phyloP scores from a whole-genome alignment of 371 early-diverging fungal genomes.

The Saksenaea vasiformis region DNA sequence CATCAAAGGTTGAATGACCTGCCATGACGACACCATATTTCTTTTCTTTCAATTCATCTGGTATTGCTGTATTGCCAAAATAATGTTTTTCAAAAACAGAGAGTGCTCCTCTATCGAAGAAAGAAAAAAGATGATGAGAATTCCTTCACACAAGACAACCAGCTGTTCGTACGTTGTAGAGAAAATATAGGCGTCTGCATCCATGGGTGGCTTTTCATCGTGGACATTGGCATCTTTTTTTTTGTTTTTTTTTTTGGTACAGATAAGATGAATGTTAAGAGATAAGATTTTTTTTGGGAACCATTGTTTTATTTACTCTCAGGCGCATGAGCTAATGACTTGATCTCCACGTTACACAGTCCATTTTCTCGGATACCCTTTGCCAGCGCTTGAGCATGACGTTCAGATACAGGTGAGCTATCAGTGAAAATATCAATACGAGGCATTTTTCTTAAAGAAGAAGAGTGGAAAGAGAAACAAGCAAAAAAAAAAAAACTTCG shows the following conservation, averaged over 20 bases:
- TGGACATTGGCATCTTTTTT: neutral
- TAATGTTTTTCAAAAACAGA: constrained; percentile 32
- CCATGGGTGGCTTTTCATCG: constrained; percentile 9
- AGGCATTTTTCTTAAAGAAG: neutral
- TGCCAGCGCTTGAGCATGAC: constrained; percentile 16
- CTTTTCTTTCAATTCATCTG: constrained; percentile 17
- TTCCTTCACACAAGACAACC: neutral
- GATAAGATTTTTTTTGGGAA: neutral
- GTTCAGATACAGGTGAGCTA: constrained; percentile 18
- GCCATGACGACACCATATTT: constrained; percentile 21
- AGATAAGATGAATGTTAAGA: neutral
- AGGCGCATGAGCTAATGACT: constrained; percentile 17
- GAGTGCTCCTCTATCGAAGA: constrained; percentile 19
- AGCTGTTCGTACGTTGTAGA: constrained; percentile 24
- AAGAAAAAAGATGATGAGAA: neutral
- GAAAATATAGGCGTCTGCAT: constrained; percentile 24
- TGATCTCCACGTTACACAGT: constrained; percentile 18
- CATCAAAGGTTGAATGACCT: constrained; percentile 26
- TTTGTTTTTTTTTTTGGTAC: no score
- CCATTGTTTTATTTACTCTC: constrained; percentile 4
- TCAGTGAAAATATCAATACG: constrained; percentile 26
- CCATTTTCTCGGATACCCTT: constrained; percentile 15
- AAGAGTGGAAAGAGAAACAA: neutral
- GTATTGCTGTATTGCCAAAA: constrained; percentile 9
- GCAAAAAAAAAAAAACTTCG: neutral